Base-by-base conservation (phyloP, 805 yeast species). In the Isabelozyma rhagii region DNA sequence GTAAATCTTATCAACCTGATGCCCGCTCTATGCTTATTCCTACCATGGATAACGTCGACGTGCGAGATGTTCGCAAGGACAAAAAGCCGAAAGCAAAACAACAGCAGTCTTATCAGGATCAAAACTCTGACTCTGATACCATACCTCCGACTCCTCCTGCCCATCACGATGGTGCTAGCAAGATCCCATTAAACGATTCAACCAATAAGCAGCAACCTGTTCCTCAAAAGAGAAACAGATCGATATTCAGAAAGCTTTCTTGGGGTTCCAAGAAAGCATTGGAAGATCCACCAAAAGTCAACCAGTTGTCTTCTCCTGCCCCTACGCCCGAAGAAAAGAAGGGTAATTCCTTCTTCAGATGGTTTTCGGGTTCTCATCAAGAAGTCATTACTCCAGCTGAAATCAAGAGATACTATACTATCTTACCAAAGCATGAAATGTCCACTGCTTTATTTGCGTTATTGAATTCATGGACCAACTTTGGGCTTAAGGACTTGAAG, bases 401-500 rank as follows among this genome's bases (percentile, higher is more conserved):
- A 27, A 66, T 72, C 28, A 67, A 59, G 46, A 59, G 72, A 40
- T 71, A 62, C 61, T 53, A 63, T 31, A 71, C 78, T 14, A 70
- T 76, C 27, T 62, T 80, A 46, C 71, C 78, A 9, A 69, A 71
- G 50, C 77, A 71, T 27, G 89, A 86, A 61, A 76, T 86, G 76
- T 78, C 80, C 52, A 80, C 81, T 42, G 89, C 90, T 3, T 68
- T 87, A 56, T 77, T 72, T 61, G 81, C 87, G 42, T 74, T 87
- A 48, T 69, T 87, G 55, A 72, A 66, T 43, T 82, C 85, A 14
- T 87, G 94, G 94, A 77, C 81, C 11, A 81, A 79, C 51, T 85
- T 85, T 58, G 93, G 94, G 8, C 67, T 87, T 57, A 80, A 78
- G 55, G 77, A 81, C 51, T 73, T 87, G 51, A 69, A 66, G 39